Base-by-base conservation (phyloP, 139 green algal species). In the Tetraselmis chui region DNA sequence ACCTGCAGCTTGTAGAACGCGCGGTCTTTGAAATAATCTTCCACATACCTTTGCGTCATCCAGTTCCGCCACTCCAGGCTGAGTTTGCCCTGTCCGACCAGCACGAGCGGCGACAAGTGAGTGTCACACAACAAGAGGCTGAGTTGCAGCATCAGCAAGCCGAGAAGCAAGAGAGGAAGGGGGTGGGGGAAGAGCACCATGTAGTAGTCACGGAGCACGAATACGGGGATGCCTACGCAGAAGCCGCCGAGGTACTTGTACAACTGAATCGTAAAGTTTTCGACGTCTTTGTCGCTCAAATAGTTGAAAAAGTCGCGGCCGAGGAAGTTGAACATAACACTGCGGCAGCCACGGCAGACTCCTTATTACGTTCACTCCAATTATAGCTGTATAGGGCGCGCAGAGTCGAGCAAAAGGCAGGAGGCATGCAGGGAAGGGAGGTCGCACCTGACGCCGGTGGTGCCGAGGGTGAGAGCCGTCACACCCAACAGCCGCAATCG, bases 301-400 rank as follows among this genome's bases (percentile, higher is more conserved):
- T 97, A 95, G 58, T 98, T 99, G 93, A 98, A 99, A 45, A 99
- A 99, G 92, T 99, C 96, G 28, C 96, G 90, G n/a, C 95, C 95
- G 29, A 99, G 89, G 84, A 97, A 99, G 88, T 94, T 98, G 92
- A 99, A 99, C 2, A 91, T 28, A 28, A 99, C 96, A 85, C 91
- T 95, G 88, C 80, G 83, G 28, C 23, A 0, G 59, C 2, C 32
- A 67, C 45, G 45, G 45, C 45, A 67, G 45, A 67, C 45, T 5
- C 45, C 45, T 67, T 25, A 67, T 67, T 18, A n/a, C n/a, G n/a
- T n/a, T n/a, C n/a, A n/a, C n/a, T n/a, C n/a, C n/a, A n/a, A n/a
- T n/a, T n/a, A n/a, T n/a, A n/a, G n/a, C n/a, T n/a, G n/a, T n/a
- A n/a, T n/a, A n/a, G n/a, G n/a, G n/a, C n/a, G n/a, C n/a, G n/a